Evolutionary conservation across 352 stramenopile genomes (phyloP).

Genomic region (Pythium dissotocum): DNA sequence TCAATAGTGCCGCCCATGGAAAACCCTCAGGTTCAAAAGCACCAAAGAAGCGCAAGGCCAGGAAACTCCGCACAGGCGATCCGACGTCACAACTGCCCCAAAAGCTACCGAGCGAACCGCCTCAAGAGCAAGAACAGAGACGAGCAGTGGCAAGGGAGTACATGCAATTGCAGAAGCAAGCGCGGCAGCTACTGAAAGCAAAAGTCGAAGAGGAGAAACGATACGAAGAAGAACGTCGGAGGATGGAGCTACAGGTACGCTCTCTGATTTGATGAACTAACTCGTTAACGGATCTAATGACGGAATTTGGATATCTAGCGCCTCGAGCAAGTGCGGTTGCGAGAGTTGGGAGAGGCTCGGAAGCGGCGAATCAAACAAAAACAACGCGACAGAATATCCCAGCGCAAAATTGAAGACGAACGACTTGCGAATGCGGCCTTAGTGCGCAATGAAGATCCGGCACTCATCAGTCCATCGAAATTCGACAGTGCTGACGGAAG

Average conservation of each 20-base stretch:
- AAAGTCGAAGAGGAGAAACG: constrained; percentile 38
- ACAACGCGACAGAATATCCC: constrained; percentile 17
- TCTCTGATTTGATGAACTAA: background rate
- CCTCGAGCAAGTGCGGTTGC: constrained; percentile 30
- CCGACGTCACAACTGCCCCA: constrained; percentile 16
- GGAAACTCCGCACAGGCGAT: constrained; percentile 1
- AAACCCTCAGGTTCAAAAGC: background rate
- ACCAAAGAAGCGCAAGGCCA: constrained; percentile 16
- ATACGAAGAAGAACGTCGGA: constrained; percentile 37
- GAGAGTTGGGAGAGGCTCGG: constrained; percentile 22
- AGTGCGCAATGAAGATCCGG: background rate
- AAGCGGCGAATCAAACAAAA: constrained; percentile 25
- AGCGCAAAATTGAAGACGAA: constrained; percentile 13
- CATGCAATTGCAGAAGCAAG: constrained; percentile 65
- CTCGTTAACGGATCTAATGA: background rate
- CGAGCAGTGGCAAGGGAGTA: constrained; percentile 62
- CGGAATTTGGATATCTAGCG: constrained; percentile 12
- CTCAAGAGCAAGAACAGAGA: constrained; percentile 42
- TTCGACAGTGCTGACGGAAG: background rate
- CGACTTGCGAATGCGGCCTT: background rate
- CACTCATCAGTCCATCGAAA: background rate
- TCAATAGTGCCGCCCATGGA: background rate
- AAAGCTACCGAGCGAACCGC: constrained; percentile 15
- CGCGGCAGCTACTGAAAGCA: constrained; percentile 34
- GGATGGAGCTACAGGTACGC: constrained; percentile 51